Conservation (phyloP, 305 asterid genomes). For the Withania somnifera region DNA sequence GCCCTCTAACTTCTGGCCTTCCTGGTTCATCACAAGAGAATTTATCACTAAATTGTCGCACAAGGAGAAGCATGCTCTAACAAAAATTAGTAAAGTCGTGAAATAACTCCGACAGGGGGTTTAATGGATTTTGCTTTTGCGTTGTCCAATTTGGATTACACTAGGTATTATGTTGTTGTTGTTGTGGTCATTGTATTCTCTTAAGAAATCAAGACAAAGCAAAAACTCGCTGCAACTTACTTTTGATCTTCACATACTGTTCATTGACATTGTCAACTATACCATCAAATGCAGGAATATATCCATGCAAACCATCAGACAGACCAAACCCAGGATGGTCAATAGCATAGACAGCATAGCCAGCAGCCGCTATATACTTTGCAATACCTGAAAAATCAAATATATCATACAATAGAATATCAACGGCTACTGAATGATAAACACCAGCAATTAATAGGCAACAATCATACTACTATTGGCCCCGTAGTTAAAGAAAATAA, state of each 20-base stretch:
- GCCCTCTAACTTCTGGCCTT: slow-evolving; percentile 69
- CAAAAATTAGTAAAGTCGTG: not conserved
- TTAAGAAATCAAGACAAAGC: not conserved
- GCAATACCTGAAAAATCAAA: slow-evolving; percentile 69
- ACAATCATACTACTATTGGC: not conserved
- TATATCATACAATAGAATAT: not conserved
- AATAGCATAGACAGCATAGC: slow-evolving; percentile 80
- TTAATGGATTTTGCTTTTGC: not conserved
- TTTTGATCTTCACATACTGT: slow-evolving; percentile 61
- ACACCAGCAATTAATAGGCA: not conserved
- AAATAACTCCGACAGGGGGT: not conserved
- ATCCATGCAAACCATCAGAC: slow-evolving; percentile 89
- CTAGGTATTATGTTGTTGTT: too few relatives aligned
- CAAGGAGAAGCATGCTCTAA: not conserved
- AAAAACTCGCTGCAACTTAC: slow-evolving; percentile 12
- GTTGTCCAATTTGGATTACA: not conserved
- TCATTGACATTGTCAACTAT: slow-evolving; percentile 75
- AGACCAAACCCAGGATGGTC: slow-evolving; percentile 98
- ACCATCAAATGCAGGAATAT: slow-evolving; percentile 61
- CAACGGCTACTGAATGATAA: not conserved
- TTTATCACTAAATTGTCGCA: not conserved
- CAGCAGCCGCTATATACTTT: slow-evolving; percentile 69
- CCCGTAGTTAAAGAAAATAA: not conserved
- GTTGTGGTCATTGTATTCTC: not conserved
- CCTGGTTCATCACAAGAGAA: slow-evolving; percentile 31